These are phyloP conservation scores for Papiliotrema flavescens DNA, from an alignment of 1,284 basidiomycete species.

Conservation along the genomic window DNA sequence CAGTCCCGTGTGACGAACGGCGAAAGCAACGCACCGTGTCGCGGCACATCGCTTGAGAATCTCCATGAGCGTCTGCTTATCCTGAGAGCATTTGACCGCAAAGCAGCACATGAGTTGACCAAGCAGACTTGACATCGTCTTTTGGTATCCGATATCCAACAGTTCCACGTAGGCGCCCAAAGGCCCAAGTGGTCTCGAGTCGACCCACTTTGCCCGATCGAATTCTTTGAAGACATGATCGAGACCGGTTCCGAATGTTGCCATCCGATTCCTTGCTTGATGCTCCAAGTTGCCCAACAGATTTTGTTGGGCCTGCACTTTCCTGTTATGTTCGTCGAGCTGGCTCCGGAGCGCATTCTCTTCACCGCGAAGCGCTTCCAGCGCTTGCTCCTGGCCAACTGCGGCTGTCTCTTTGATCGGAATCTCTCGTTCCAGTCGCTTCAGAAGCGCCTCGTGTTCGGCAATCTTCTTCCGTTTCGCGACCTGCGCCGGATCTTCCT, in stretches of 20 bases:
- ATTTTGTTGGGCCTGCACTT: conserved; percentile 36
- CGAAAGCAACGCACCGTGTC: not conserved
- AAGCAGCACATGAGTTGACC: conserved; percentile 65
- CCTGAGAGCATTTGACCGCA: conserved; percentile 69
- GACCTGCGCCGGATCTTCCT: conserved; percentile 1
- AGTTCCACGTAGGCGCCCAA: conserved; percentile 78
- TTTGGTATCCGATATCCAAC: conserved; percentile 64
- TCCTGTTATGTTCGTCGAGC: conserved; percentile 63
- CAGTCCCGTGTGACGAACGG: not conserved
- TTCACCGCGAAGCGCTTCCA: conserved; percentile 50
- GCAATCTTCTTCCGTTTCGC: not conserved
- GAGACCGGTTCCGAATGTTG: conserved; percentile 44
- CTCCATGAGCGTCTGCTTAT: conserved; percentile 60
- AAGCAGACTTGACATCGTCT: conserved; percentile 64
- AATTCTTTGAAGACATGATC: conserved; percentile 57
- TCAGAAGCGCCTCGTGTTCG: not conserved
- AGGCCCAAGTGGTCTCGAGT: conserved; percentile 75
- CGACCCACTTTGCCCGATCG: conserved; percentile 59
- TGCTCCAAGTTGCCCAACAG: conserved; percentile 9
- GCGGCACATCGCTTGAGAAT: not conserved
- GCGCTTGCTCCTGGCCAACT: conserved; percentile 59
- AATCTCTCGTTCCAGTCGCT: conserved; percentile 9
- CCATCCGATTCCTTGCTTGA: conserved; percentile 55
- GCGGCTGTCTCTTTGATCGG: conserved; percentile 58
- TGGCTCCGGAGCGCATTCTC: conserved; percentile 71